Percentiles rank a stretch among this genome's conserved stretches.
phyloP scores from a whole-genome alignment of 179 eudicot genomes.

The Amaranthus tricolor region DNA sequence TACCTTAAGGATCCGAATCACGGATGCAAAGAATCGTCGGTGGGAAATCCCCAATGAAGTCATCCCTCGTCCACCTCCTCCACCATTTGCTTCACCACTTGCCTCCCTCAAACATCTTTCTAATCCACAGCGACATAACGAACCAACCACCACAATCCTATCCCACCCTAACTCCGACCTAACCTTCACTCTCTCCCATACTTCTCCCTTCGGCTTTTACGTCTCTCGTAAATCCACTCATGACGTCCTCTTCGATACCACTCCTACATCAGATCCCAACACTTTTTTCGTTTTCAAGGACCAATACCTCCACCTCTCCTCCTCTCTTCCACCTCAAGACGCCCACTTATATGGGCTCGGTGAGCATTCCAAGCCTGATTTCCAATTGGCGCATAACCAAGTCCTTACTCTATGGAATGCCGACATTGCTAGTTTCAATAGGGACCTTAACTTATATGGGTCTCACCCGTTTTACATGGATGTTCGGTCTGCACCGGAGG shows the following conservation, averaged over 20 bases:
- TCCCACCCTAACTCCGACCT: slow-evolving; percentile 36
- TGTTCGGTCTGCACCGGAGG: slow-evolving; percentile 43
- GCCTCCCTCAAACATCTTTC: slow-evolving; percentile 7
- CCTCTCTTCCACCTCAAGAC: slow-evolving; percentile 45
- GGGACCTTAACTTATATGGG: slow-evolving; percentile 66
- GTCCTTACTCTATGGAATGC: slow-evolving; percentile 74
- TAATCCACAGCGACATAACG: neutral
- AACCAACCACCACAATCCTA: slow-evolving; percentile 8
- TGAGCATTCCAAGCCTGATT: slow-evolving; percentile 65
- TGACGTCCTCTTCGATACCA: slow-evolving; percentile 58
- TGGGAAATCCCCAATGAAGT: slow-evolving; percentile 63
- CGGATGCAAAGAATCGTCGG: slow-evolving; percentile 49
- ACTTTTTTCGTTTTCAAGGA: slow-evolving; percentile 60
- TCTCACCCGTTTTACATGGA: slow-evolving; percentile 88
- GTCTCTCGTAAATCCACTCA: slow-evolving; percentile 51
- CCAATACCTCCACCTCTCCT: slow-evolving; percentile 63
- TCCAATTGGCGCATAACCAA: slow-evolving; percentile 51
- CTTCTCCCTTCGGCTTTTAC: slow-evolving; percentile 66
- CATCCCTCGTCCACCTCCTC: slow-evolving; percentile 40
- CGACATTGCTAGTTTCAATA: slow-evolving; percentile 45
- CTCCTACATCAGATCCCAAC: slow-evolving; percentile 23
- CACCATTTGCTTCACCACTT: slow-evolving; percentile 13
- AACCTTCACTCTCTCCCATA: slow-evolving; percentile 48
- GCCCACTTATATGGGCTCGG: slow-evolving; percentile 83
- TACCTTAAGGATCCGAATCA: slow-evolving; percentile 60